Base-by-base conservation (phyloP, 2,329 filamentous ascomycete species). In the Coniosporium uncinatum region DNA sequence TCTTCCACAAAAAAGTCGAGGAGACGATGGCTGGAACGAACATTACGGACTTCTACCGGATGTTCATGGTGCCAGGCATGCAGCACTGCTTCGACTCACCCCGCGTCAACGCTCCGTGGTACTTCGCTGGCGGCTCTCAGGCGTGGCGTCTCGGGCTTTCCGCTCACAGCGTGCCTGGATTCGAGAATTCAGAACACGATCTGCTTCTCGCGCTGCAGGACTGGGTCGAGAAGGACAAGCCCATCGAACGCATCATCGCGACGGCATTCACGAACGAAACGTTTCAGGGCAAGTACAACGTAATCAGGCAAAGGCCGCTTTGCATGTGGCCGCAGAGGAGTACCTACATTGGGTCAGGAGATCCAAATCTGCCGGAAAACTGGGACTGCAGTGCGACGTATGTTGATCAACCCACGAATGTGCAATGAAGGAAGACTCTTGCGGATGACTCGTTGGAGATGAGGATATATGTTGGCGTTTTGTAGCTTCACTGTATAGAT, bases 51-150 rank as follows among this genome's bases (percentile, higher is more conserved):
- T 70, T 64, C 50, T 70, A 60, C 52, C 60, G 63, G 36, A 60
- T 63, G 50, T 69, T 70, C 53, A 47, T 64, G 17, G 61, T 70
- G 11, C 66, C 66, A 2, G 66, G 65, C 5, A 70, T 69, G 66
- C 51, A 57, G 3, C 48, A 50, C 24, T 46, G 42, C 22, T 8
- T n/a, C 8, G 24, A n/a, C 8, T 8, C 8, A 8, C 24, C n/a
- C 24, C n/a, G 8, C 8, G n/a, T n/a, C n/a, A 8, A 35, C 18
- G 33, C 33, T 8, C 33, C 33, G 14, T 35, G 33, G 33, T 35
- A 35, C 33, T 11, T 35, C 18, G 33, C 33, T 11, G 33, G 8
- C 8, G 33, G 14, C 14, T 11, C 11, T 11, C 33, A 35, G 18
- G 33, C 33, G 24, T 29, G 24, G 24, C n/a, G 8, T n/a, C 8